These are phyloP conservation scores for Aspergillus sergii DNA, from an alignment of 2,329 filamentous ascomycete genomes.

Conservation along the genomic window DNA sequence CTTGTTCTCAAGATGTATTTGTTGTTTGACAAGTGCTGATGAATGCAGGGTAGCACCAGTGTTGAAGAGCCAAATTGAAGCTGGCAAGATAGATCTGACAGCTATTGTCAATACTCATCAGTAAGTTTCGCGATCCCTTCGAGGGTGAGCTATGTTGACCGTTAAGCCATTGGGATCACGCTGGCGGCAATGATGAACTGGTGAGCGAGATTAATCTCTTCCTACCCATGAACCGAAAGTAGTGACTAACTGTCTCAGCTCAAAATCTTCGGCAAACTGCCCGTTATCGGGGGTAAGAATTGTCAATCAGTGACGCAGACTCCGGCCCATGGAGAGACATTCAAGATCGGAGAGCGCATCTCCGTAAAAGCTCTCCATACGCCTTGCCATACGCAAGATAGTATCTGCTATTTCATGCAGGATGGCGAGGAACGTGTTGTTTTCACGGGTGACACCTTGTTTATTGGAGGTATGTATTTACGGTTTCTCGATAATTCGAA, in stretches of 20 bases:
- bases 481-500: slow-evolving; percentile 8
- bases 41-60: slow-evolving; percentile 59
- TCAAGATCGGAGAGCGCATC: slow-evolving; percentile 80
- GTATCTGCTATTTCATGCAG: slow-evolving; percentile 91
- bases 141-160: slow-evolving; percentile 15
- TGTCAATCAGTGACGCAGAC: slow-evolving; percentile 79
- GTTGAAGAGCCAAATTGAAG: slow-evolving; percentile 72
- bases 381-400: slow-evolving; percentile 97
- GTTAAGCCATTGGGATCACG: slow-evolving; percentile 85
- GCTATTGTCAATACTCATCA: slow-evolving; percentile 97
- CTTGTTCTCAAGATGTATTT: not conserved
- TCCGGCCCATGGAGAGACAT: slow-evolving; percentile 73
- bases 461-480: slow-evolving; percentile 72
- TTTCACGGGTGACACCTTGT: slow-evolving; percentile 95
- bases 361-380: slow-evolving; percentile 87
- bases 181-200: slow-evolving; percentile 84
- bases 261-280: slow-evolving; percentile 62
- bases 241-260: slow-evolving; percentile 44
- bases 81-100: slow-evolving; percentile 76
- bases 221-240: not conserved
- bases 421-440: slow-evolving; percentile 74
- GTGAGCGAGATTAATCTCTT: slow-evolving; percentile 52
- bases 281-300: slow-evolving; percentile 85
- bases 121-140: slow-evolving; percentile 55
- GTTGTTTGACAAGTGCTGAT: not conserved